Evolutionary conservation across 2,329 filamentous ascomycete genomes (phyloP).

Genomic region (Xylogone sp.): DNA sequence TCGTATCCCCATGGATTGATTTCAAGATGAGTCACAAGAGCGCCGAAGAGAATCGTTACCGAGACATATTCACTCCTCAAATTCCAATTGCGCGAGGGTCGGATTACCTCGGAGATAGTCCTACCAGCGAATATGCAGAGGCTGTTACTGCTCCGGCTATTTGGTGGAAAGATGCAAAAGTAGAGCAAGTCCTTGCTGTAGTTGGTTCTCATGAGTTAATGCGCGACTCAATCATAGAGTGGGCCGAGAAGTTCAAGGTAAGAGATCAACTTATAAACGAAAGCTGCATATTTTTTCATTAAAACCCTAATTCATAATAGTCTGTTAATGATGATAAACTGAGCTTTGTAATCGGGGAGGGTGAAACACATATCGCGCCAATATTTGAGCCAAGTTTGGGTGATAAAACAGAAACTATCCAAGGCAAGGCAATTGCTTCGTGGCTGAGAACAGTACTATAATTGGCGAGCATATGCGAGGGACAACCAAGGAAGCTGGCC

Average conservation of each 20-base stretch:
- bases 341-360: neutral
- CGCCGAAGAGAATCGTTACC: constrained; percentile 32
- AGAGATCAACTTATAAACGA: no score
- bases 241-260: neutral
- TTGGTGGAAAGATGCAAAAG: neutral
- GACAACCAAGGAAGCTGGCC: no score
- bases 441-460: no score
- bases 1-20: neutral
- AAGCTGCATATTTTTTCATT: neutral
- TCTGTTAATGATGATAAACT: neutral
- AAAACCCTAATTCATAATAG: neutral
- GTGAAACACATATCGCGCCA: neutral
- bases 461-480: no score
- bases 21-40: no score
- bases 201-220: neutral
- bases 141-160: neutral
- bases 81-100: neutral
- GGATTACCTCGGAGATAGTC: neutral
- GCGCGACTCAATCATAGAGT: neutral
- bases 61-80: neutral
- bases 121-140: neutral
- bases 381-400: neutral
- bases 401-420: neutral
- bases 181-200: neutral
- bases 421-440: constrained; percentile 43